Conservation (phyloP, 2,329 filamentous ascomycete genomes). For the Ophiostoma australiae region DNA sequence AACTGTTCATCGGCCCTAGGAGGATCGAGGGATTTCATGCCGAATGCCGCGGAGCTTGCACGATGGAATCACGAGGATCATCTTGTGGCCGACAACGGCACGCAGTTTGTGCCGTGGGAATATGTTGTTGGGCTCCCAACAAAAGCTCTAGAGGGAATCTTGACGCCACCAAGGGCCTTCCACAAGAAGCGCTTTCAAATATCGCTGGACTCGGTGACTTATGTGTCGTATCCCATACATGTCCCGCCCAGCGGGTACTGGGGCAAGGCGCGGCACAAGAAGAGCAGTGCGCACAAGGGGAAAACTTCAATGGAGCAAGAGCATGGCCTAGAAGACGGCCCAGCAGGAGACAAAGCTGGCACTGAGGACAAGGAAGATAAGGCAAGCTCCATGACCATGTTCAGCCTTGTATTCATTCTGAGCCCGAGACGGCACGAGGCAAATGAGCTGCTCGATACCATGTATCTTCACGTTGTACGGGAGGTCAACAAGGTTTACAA, state of each 20-base stretch:
- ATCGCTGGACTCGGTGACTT: slow-evolving; percentile 71
- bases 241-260: slow-evolving; percentile 73
- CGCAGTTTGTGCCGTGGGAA: slow-evolving; percentile 63
- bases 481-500: slow-evolving; percentile 90
- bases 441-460: slow-evolving; percentile 64
- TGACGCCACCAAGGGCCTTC: slow-evolving; percentile 70
- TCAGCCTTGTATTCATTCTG: slow-evolving; percentile 91
- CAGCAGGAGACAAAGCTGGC: slow-evolving; percentile 28
- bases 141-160: slow-evolving; percentile 72
- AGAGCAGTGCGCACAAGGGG: slow-evolving; percentile 24
- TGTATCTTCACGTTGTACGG: slow-evolving; percentile 85
- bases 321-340: slow-evolving; percentile 31
- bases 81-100: slow-evolving; percentile 50
- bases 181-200: slow-evolving; percentile 81
- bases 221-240: slow-evolving; percentile 78
- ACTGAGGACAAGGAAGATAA: slow-evolving; percentile 53
- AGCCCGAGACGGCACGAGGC: slow-evolving; percentile 74
- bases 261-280: slow-evolving; percentile 39
- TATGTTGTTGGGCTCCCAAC: slow-evolving; percentile 67
- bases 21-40: slow-evolving; percentile 32
- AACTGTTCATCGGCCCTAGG: slow-evolving; percentile 36
- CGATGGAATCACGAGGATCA: slow-evolving; percentile 52
- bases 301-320: slow-evolving; percentile 9
- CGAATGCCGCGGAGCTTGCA: slow-evolving; percentile 39
- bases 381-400: slow-evolving; percentile 82